phyloP scores from a whole-genome alignment of 2,329 filamentous ascomycete genomes.

The Alternaria burnsii region DNA sequence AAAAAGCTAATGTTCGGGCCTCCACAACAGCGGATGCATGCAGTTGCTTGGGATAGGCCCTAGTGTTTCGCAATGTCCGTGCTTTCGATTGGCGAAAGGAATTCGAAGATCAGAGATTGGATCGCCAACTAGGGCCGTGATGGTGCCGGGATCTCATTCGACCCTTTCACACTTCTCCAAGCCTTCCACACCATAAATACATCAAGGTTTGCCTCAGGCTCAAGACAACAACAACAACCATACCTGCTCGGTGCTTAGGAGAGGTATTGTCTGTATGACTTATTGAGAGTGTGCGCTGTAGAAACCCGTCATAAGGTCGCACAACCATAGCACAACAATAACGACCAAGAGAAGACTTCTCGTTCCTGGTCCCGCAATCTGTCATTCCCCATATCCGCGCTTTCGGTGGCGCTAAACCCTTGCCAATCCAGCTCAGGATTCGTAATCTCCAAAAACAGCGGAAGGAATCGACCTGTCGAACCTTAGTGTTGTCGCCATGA shows the following conservation, averaged over 20 bases:
- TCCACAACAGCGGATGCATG: constrained; percentile 23
- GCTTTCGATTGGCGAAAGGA: constrained; percentile 36
- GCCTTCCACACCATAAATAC: constrained; percentile 6
- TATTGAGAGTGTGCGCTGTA: background rate
- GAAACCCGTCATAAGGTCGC: background rate
- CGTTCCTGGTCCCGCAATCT: constrained; percentile 1
- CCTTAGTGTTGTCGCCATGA: constrained; percentile 2
- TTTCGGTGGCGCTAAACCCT: constrained; percentile 12
- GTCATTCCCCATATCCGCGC: constrained; percentile 8
- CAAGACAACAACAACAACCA: background rate
- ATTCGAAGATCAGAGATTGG: constrained; percentile 19
- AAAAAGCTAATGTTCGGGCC: constrained; percentile 20
- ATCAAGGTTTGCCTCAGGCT: background rate
- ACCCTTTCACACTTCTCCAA: constrained; percentile 11
- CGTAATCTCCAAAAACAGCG: constrained; percentile 22
- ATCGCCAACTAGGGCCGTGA: constrained; percentile 21
- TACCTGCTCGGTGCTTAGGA: background rate
- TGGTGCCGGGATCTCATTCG: constrained; percentile 1
- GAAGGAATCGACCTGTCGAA: constrained; percentile 16
- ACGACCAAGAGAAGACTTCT: background rate
- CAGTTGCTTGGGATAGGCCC: constrained; percentile 7
- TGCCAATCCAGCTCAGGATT: constrained; percentile 5
- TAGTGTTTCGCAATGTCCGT: constrained; percentile 9
- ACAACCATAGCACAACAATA: constrained; percentile 2
- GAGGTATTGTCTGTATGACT: background rate